Evolutionary conservation across 352 stramenopile genomes (phyloP), one percentile per base, ranked within the genome.

Genomic region (Phytophthora agathidicida): DNA sequence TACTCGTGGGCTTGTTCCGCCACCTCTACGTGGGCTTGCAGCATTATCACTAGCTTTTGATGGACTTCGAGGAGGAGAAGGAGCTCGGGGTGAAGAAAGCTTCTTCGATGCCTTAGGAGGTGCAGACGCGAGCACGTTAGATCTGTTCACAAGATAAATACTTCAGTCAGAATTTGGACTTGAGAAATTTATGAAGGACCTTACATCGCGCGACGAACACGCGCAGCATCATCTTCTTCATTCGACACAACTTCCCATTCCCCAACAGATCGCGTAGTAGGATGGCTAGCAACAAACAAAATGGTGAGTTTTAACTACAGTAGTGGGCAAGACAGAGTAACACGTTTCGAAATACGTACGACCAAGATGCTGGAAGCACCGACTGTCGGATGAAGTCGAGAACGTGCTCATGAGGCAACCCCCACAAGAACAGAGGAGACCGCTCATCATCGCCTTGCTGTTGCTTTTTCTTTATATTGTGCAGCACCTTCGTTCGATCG

Each of bases 301-400:
- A 38, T 5, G 5, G 16, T 45, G 17, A 55, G 26, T 16, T 37
- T 7, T 22, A 43, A 31, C 13, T 28, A n/a, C n/a, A n/a, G n/a
- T 19, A 3, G 13, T 41, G 9, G 13, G 20, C 5, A 45, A 22
- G 41, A 32, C 7, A 31, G 10, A 35, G n/a, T 47, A 26, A 17
- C 2, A 27, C n/a, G 16, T 31, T 17, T 14, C 1, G 8, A 57
- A 61, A 32, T 64, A 93, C 84, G 68, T 80, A 68, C 38, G 62
- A 65, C 75, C 78, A 90, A 14, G 73, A 77, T n/a, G 74, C 63
- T 10, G 81, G 81, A 47, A 91, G 73, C 27, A 93, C 67, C 0
- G 84, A 89, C 55, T 91, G 84, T 4, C 80, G 77, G 44, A 93
- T 91, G 57, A 86, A 93, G 26, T 89, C 80, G 35, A 91, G 60